phyloP scores from a whole-genome alignment of 495 filamentous ascomycete species.

The Cairneyella variabilis region DNA sequence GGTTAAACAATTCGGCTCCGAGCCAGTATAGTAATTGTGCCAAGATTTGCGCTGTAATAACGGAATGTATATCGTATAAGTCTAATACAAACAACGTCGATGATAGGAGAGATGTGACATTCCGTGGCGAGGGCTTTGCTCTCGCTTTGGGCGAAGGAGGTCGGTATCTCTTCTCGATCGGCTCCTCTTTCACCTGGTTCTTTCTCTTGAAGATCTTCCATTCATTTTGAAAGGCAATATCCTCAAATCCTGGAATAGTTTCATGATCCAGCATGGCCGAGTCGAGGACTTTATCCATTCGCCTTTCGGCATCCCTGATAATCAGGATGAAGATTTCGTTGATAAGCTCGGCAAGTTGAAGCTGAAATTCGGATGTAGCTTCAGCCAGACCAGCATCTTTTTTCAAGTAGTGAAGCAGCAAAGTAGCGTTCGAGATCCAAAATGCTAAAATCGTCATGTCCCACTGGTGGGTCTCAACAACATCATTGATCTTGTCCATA shows the following conservation, averaged over 20 bases:
- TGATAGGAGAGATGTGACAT: constrained; percentile 94
- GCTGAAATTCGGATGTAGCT: constrained; percentile 85
- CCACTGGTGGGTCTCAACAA: constrained; percentile 93
- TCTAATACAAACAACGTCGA: constrained; percentile 97
- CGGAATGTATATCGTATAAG: constrained; percentile 96
- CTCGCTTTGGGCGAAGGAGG: constrained; percentile 93
- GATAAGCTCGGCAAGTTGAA: constrained; percentile 89
- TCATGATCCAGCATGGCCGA: constrained; percentile 94
- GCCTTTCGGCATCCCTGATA: constrained; percentile 92
- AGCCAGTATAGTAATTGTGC: constrained; percentile 97
- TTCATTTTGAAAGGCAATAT: constrained; percentile 94
- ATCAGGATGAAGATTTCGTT: constrained; percentile 99
- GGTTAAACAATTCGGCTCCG: constrained; percentile 94
- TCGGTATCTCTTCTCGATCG: constrained; percentile 85
- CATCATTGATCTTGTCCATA: constrained; percentile 94
- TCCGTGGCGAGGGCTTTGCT: constrained; percentile 87
- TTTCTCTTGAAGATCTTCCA: constrained; percentile 96
- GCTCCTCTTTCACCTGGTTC: constrained; percentile 78
- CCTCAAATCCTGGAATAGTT: constrained; percentile 95
- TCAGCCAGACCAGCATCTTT: constrained; percentile 82
- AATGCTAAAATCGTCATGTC: constrained; percentile 99
- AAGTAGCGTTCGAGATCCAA: constrained; percentile 96
- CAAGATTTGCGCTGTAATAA: constrained; percentile 88
- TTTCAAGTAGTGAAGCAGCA: constrained; percentile 93
- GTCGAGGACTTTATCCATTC: constrained; percentile 95